Percentiles rank a stretch among this genome's conserved stretches.
phyloP scores from a whole-genome alignment of 768 basidiomycete species.

The Dioszegia crocea region DNA sequence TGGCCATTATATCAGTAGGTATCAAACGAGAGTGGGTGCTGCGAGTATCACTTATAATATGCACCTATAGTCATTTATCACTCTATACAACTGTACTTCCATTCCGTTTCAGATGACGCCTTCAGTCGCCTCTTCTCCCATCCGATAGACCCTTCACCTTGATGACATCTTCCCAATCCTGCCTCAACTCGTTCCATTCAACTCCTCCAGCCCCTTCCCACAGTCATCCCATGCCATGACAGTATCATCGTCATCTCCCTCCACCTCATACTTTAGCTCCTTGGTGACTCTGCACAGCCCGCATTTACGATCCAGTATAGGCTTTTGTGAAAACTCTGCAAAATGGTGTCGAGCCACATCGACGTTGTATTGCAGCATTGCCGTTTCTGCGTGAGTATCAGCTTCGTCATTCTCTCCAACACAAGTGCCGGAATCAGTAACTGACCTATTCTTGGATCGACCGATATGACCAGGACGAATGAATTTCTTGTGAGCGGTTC shows the following conservation, averaged over 20 bases:
- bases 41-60: neutral
- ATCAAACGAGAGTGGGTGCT: too few species aligned
- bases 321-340: conserved; percentile 60
- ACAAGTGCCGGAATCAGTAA: neutral
- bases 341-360: conserved; percentile 80
- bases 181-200: neutral
- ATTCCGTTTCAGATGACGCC: too few species aligned
- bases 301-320: conserved; percentile 38
- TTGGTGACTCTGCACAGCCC: conserved; percentile 28
- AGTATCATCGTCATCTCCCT: conserved; percentile 33
- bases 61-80: neutral
- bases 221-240: conserved; percentile 40
- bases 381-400: conserved; percentile 61
- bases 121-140: too few species aligned
- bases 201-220: conserved; percentile 1
- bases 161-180: neutral
- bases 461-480: conserved; percentile 82
- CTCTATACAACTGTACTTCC: neutral
- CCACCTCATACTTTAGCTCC: conserved; percentile 36
- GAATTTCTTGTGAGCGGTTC: conserved; percentile 92
- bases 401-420: conserved; percentile 1
- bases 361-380: conserved; percentile 81
- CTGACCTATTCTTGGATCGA: conserved; percentile 81
- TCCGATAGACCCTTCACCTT: too few species aligned
- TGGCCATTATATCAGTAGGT: too few species aligned